These are phyloP conservation scores for Globisporangium yorkense DNA, from an alignment of 352 stramenopile species.

Conservation along the genomic window DNA sequence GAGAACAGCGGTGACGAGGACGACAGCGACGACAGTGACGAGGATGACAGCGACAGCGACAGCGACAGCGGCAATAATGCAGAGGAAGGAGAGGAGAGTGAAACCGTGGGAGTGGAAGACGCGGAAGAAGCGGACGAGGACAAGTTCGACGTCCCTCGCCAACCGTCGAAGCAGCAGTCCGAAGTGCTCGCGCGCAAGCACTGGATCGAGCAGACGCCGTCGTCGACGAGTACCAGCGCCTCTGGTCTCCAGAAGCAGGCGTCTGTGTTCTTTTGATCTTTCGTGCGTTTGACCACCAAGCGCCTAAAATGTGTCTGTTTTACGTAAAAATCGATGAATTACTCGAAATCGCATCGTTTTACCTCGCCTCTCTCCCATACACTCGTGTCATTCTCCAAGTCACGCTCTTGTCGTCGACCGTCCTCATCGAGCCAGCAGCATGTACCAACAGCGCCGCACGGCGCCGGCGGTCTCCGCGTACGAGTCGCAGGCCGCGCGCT, in stretches of 20 bases:
- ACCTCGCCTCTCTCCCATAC: background rate
- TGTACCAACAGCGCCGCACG: conserved; percentile 16
- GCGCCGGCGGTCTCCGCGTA: conserved; percentile 46
- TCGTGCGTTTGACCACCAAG: background rate
- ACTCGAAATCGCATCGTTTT: background rate
- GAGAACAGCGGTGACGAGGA: conserved; percentile 15
- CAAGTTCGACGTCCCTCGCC: background rate
- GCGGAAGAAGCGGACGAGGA: background rate
- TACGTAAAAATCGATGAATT: background rate
- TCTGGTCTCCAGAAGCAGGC: conserved; percentile 10
- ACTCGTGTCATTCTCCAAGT: background rate
- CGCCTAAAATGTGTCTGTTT: background rate
- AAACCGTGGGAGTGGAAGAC: background rate
- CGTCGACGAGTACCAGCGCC: background rate
- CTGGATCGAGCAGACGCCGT: background rate
- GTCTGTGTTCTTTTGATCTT: conserved; percentile 14
- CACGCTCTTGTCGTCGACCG: background rate
- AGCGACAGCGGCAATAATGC: background rate
- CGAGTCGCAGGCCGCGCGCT: conserved; percentile 64
- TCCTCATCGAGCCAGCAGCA: background rate
- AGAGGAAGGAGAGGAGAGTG: background rate
- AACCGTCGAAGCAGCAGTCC: background rate
- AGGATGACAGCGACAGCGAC: background rate
- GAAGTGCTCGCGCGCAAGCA: background rate
- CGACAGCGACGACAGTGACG: conserved; percentile 5